Evolutionary conservation across 306 rosid genomes (phyloP), one percentile per base, ranked within the genome.

Genomic region (Ormosia semicastrata): DNA sequence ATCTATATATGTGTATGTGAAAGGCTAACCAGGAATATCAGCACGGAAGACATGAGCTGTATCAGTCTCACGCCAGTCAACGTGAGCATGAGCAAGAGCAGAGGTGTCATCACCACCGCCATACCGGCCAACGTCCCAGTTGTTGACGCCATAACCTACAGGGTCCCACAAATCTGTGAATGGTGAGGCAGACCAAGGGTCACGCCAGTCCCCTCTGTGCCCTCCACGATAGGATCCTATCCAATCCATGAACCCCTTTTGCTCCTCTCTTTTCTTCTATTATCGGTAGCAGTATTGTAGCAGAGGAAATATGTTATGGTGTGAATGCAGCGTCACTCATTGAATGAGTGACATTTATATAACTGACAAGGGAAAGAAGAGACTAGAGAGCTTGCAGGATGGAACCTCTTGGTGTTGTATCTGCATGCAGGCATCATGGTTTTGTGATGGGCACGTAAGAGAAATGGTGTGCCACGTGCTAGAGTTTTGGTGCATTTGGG

Each of bases 31-130:
- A 13, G 85, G 84, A 50, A 85, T 78, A 71, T 79, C 87, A 66
- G 71, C 85, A 15, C 76, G 79, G 49, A 88, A 75, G 64, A 79
- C 11, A 41, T 82, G 88, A 13, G 79, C 65, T 1, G 41, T 29
- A 30, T 73, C 57, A 36, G 87, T 85, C 75, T 87, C 85, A 3
- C 75, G 83, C 76, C 88, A 85, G 71, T 87, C 81, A 14, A 85
- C 77, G 15, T 76, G 71, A 17, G 82, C 82, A 11, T 60, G 34
- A 37, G 81, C 81, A 7, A 82, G 37, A 49, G 85, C 46, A 29
- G 69, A 14, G 44, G 62, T 18, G 8, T 79, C 78, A 36, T 12
- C 83, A 17, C 59, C 65, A 6, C 49, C 44, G 30, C 32, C 53
- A 14, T 7, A 44, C 30, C 9, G 7, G 32, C 34, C 71, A 7